Evolutionary conservation across 2,329 filamentous ascomycete species (phyloP).

Genomic region (Xylaria sp.): DNA sequence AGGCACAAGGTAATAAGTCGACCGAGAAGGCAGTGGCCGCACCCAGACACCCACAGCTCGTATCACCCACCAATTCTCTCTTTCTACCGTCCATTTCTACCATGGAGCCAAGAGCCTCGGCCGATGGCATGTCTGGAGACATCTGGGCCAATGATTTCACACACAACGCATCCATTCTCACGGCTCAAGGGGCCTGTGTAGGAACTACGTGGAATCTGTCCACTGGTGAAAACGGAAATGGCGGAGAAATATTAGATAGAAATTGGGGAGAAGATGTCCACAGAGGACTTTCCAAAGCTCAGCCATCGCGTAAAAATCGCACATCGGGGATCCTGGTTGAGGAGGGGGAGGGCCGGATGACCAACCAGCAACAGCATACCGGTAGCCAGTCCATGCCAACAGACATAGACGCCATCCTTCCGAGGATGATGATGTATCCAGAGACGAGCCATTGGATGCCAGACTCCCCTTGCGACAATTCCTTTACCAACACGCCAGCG

Average conservation of each 20-base stretch:
- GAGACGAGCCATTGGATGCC: not conserved
- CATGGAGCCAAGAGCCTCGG: too few species aligned
- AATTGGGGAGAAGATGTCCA: not conserved
- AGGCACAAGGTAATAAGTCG: not conserved
- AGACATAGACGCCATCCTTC: not conserved
- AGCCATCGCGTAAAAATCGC: not conserved
- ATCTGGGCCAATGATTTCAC: not conserved
- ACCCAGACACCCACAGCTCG: not conserved
- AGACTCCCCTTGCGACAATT: not conserved
- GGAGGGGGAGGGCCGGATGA: not conserved
- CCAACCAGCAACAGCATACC: not conserved
- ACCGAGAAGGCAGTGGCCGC: not conserved
- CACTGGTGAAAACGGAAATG: not conserved
- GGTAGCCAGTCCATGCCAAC: not conserved
- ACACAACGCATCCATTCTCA: not conserved
- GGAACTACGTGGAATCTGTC: not conserved
- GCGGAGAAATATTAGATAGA: not conserved
- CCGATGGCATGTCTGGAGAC: not conserved
- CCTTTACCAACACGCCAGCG: not conserved
- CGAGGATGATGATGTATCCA: not conserved
- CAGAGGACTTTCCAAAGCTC: not conserved
- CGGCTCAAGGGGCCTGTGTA: not conserved
- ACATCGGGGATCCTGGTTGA: not conserved
- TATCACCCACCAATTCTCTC: not conserved
- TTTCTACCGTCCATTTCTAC: not conserved